A percentile compares a stretch with the other conserved stretches of the same genome.
phyloP scores from a whole-genome alignment of 352 stramenopile species.

The Phytopythium kandeliae region DNA sequence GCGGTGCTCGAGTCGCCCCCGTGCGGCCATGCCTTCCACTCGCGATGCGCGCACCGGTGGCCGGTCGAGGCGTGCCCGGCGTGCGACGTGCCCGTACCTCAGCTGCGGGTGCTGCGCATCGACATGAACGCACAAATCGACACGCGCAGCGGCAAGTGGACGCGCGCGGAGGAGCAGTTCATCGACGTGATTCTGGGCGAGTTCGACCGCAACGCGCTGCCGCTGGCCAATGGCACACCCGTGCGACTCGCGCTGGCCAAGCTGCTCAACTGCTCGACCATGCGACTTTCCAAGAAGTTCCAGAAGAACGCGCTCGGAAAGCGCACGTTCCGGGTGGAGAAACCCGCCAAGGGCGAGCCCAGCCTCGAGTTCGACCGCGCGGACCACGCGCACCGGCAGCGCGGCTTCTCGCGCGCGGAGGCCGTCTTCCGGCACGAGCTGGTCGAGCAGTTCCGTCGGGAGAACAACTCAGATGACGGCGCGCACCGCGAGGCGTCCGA shows the following conservation, averaged over 20 bases:
- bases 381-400: slow-evolving; percentile 61
- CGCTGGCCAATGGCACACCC: slow-evolving; percentile 76
- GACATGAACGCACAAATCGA: slow-evolving; percentile 73
- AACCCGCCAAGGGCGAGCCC: slow-evolving; percentile 53
- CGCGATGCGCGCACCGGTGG: slow-evolving; percentile 77
- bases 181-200: slow-evolving; percentile 79
- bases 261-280: slow-evolving; percentile 87
- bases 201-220: slow-evolving; percentile 71
- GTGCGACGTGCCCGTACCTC: slow-evolving; percentile 47
- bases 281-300: slow-evolving; percentile 87
- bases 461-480: slow-evolving; percentile 81
- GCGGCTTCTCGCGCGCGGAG: slow-evolving; percentile 66
- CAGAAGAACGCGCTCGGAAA: slow-evolving; percentile 87
- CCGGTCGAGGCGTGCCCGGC: slow-evolving; percentile 57
- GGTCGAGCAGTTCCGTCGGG: slow-evolving; percentile 71
- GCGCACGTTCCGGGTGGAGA: slow-evolving; percentile 74
- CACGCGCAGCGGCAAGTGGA: slow-evolving; percentile 81
- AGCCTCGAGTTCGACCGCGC: slow-evolving; percentile 64
- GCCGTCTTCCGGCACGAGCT: slow-evolving; percentile 78
- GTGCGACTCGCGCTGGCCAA: slow-evolving; percentile 79
- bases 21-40: slow-evolving; percentile 86
- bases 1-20: slow-evolving; percentile 61
- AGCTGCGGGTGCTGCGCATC: slow-evolving; percentile 59
- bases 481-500: slow-evolving; percentile 66
- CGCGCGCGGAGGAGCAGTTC: slow-evolving; percentile 78